Evolutionary conservation across 352 stramenopile genomes (phyloP).

Genomic region (Phytophthora syringae): DNA sequence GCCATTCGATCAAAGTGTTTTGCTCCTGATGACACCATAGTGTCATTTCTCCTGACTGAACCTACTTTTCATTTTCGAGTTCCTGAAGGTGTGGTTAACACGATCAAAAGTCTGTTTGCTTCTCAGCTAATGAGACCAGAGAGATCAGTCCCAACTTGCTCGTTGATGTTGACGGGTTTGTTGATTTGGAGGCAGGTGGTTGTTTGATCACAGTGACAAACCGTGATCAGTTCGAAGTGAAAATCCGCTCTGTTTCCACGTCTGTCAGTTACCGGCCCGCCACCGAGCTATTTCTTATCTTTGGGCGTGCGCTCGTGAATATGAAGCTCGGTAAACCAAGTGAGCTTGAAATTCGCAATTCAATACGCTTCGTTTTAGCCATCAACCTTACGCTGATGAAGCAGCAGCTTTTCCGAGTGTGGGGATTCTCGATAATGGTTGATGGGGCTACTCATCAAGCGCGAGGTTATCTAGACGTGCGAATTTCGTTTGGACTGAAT

Average conservation of each 20-base stretch:
- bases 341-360: not conserved
- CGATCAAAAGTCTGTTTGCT: too few species aligned
- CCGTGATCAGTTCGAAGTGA: not conserved
- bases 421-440: too few species aligned
- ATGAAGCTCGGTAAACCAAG: not conserved
- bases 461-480: too few species aligned
- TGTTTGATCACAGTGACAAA: not conserved
- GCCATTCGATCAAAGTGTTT: not conserved
- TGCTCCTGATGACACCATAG: not conserved
- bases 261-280: not conserved
- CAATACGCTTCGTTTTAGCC: too few species aligned
- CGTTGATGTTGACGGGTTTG: not conserved
- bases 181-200: not conserved
- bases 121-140: too few species aligned
- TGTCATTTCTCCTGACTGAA: not conserved
- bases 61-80: not conserved
- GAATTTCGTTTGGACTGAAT: too few species aligned
- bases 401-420: too few species aligned
- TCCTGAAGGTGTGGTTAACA: not conserved
- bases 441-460: too few species aligned
- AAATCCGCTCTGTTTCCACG: not conserved
- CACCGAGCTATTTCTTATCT: not conserved
- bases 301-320: not conserved
- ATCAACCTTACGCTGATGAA: too few species aligned
- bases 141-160: too few species aligned